Conservation (phyloP, 2,329 filamentous ascomycete genomes). For the Ambrosiella xylebori region DNA sequence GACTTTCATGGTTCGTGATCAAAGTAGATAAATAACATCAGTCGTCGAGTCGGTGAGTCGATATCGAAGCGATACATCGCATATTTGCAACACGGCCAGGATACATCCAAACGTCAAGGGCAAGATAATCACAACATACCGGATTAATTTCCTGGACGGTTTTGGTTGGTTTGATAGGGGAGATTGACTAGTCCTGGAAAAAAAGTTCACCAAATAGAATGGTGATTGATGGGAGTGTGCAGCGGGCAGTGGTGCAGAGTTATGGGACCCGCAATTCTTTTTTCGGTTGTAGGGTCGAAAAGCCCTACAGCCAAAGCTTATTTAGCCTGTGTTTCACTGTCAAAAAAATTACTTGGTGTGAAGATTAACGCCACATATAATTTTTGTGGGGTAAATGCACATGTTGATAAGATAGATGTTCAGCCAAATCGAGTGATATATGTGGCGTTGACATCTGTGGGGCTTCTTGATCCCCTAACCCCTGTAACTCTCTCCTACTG, state of each 20-base stretch:
- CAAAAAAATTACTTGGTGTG: conserved; percentile 9
- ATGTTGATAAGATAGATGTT: conserved; percentile 6
- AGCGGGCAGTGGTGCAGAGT: conserved; percentile 8
- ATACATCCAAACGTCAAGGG: background rate
- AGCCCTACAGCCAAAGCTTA: conserved; percentile 10
- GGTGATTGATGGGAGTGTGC: conserved; percentile 10
- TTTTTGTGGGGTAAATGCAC: conserved; percentile 2
- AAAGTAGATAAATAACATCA: too few species aligned
- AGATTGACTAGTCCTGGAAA: conserved; percentile 10
- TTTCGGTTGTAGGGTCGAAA: conserved; percentile 13
- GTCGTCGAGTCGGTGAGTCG: background rate
- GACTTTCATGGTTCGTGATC: too few species aligned
- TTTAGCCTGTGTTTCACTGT: background rate
- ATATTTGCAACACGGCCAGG: background rate
- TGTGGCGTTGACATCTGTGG: background rate
- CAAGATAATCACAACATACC: conserved; percentile 11
- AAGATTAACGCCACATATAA: conserved; percentile 2
- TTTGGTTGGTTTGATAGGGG: conserved; percentile 12
- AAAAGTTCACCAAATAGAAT: conserved; percentile 12
- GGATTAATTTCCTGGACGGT: conserved; percentile 13
- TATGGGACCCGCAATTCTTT: conserved; percentile 11
- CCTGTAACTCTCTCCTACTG: too few species aligned
- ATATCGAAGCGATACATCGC: background rate
- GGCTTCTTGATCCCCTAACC: too few species aligned
- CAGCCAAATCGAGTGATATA: background rate